A percentile compares a stretch with the other conserved stretches of the same genome.
Conservation (phyloP, 2,329 filamentous ascomycete species). For the Calycina marina region DNA sequence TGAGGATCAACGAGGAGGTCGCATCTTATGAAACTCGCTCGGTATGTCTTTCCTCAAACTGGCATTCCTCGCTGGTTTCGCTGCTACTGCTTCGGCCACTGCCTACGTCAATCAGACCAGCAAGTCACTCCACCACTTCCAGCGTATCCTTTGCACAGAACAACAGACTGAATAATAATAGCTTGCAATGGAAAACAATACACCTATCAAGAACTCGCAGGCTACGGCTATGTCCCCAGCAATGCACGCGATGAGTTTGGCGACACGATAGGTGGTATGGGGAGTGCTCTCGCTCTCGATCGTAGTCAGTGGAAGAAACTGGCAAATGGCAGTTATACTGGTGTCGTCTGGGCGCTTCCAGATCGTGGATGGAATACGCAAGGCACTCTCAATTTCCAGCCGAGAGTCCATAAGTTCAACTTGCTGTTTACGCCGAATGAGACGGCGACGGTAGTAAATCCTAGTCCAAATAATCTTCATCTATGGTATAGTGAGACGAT, state of each 20-base stretch:
- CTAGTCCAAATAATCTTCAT: slow-evolving; percentile 43
- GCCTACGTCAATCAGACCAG: too few species aligned
- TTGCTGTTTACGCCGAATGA: slow-evolving; percentile 40
- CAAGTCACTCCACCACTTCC: too few species aligned
- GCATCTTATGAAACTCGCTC: too few species aligned
- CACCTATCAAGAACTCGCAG: slow-evolving; percentile 51
- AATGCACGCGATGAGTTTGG: slow-evolving; percentile 50
- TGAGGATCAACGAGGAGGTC: too few species aligned
- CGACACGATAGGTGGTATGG: slow-evolving; percentile 54
- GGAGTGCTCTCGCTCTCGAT: slow-evolving; percentile 50
- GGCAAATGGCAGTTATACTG: slow-evolving; percentile 37
- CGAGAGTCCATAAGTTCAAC: slow-evolving; percentile 52
- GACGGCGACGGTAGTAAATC: slow-evolving; percentile 34
- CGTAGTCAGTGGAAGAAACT: slow-evolving; percentile 41
- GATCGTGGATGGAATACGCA: slow-evolving; percentile 63
- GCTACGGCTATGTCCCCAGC: slow-evolving; percentile 45
- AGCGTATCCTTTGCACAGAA: slow-evolving; percentile 57
- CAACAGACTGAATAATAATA: slow-evolving; percentile 41
- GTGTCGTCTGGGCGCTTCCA: slow-evolving; percentile 44
- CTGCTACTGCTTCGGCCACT: too few species aligned
- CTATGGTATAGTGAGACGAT: slow-evolving; percentile 51
- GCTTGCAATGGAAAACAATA: slow-evolving; percentile 41
- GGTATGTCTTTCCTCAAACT: too few species aligned
- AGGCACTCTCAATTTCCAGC: slow-evolving; percentile 53
- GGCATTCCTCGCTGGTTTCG: too few species aligned